Evolutionary conservation across 2,329 filamentous ascomycete genomes (phyloP).

Genomic region (Aspergillus quadricinctus): DNA sequence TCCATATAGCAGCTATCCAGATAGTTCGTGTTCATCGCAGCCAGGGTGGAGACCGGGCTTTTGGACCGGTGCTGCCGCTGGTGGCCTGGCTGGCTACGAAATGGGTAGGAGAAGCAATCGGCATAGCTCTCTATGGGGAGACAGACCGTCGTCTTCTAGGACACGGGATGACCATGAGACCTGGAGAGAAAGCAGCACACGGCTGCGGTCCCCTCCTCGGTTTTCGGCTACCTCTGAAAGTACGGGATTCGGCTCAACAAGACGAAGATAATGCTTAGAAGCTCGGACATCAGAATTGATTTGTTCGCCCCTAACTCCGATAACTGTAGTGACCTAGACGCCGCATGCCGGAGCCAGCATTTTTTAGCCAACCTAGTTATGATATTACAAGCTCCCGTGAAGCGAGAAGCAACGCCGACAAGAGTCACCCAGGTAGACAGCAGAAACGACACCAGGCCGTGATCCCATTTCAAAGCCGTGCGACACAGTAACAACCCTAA

Average conservation of each 20-base stretch:
- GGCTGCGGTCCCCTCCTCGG: conserved; percentile 27
- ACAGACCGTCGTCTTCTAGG: conserved; percentile 12
- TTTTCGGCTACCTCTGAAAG: conserved; percentile 32
- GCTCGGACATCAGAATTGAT: neutral
- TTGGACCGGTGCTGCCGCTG: conserved; percentile 43
- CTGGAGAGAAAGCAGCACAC: conserved; percentile 31
- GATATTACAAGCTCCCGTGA: neutral
- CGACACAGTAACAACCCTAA: neutral
- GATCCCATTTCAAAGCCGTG: neutral
- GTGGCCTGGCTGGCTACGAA: conserved; percentile 40
- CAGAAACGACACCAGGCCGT: neutral
- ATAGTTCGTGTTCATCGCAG: conserved; percentile 15
- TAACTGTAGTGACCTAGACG: neutral
- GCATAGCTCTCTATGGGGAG: no score
- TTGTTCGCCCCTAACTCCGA: neutral
- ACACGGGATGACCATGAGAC: conserved; percentile 17
- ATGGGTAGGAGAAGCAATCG: conserved; percentile 29
- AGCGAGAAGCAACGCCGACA: neutral
- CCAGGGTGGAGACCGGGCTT: conserved; percentile 44
- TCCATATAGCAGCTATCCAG: conserved; percentile 34
- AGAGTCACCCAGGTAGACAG: neutral
- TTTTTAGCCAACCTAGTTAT: neutral
- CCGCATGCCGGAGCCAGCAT: neutral
- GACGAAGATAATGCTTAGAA: conserved; percentile 30
- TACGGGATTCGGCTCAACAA: conserved; percentile 46